These are phyloP conservation scores for Candida frijolesensis DNA, from an alignment of 1,139 yeast genomes.

Conservation along the genomic window DNA sequence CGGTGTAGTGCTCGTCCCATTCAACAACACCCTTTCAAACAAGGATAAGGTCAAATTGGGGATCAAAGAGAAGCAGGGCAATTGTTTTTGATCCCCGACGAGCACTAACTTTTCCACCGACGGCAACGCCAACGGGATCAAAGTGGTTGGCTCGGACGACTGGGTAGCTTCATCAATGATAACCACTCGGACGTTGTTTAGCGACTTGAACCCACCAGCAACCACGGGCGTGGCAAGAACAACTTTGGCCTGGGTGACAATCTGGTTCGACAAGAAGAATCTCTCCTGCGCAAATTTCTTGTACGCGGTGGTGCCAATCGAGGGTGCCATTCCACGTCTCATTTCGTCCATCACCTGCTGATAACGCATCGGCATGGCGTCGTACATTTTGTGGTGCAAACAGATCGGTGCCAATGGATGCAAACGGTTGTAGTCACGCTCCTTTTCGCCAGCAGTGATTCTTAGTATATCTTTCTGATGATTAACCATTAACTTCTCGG, in stretches of 20 bases:
- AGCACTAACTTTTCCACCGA: conserved; percentile 68
- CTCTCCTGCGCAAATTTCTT: conserved; percentile 52
- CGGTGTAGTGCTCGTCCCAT: too few relatives aligned
- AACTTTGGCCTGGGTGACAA: conserved; percentile 64
- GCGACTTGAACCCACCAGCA: conserved; percentile 65
- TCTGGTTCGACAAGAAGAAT: conserved; percentile 23
- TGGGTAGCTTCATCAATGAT: conserved; percentile 68
- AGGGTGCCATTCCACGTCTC: conserved; percentile 35
- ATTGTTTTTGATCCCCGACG: conserved; percentile 72
- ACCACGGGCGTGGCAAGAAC: conserved; percentile 73
- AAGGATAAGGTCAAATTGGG: conserved; percentile 60
- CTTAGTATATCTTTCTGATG: conserved; percentile 57
- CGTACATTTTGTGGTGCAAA: conserved; percentile 60
- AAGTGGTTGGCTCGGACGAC: conserved; percentile 69
- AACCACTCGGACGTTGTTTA: conserved; percentile 63
- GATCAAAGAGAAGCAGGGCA: conserved; percentile 67
- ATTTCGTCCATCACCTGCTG: conserved; percentile 47
- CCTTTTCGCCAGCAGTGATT: conserved; percentile 63
- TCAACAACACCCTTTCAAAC: conserved; percentile 58
- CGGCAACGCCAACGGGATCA: conserved; percentile 69
- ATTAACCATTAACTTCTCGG: conserved; percentile 59
- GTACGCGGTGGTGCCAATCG: conserved; percentile 33
- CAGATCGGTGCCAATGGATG: conserved; percentile 64
- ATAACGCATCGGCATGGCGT: conserved; percentile 47
- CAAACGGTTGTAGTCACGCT: conserved; percentile 54